Conservation (phyloP, 176 grass and related monocot genomes). For the Aegilops bicornis region DNA sequence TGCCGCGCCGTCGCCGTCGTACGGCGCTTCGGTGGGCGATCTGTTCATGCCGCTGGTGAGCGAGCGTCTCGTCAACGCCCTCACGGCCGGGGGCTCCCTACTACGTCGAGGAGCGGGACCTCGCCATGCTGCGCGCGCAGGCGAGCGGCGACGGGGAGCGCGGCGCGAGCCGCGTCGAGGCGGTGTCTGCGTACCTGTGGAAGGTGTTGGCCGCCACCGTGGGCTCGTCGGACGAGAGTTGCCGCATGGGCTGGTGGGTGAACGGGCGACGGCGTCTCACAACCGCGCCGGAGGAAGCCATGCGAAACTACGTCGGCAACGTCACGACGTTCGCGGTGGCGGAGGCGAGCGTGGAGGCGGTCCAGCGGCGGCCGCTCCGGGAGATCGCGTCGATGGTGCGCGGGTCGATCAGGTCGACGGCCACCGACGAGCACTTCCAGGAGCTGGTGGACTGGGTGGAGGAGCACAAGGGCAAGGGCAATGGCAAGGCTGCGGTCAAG, state of each 20-base stretch:
- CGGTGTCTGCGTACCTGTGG: no score
- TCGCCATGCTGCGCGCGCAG: no score
- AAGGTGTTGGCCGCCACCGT: no score
- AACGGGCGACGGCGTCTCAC: not conserved
- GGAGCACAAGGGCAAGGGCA: not conserved
- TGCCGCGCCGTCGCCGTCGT: no score
- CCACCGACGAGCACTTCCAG: not conserved
- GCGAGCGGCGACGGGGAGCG: no score
- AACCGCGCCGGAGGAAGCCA: not conserved
- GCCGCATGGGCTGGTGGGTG: not conserved
- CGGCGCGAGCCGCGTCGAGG: no score
- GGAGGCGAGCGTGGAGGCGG: not conserved
- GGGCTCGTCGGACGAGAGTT: no score
- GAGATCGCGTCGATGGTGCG: not conserved
- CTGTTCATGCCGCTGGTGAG: no score
- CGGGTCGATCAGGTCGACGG: not conserved
- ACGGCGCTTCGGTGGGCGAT: no score
- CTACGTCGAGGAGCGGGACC: no score
- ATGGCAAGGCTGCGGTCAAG: not conserved
- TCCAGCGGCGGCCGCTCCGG: not conserved
- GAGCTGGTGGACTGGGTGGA: not conserved
- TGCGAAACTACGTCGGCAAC: not conserved
- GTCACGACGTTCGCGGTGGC: not conserved
- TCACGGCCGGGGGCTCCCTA: no score
- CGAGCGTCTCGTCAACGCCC: no score